phyloP scores from a whole-genome alignment of 2,329 filamentous ascomycete genomes.

The Nothomitra cinnamomea region DNA sequence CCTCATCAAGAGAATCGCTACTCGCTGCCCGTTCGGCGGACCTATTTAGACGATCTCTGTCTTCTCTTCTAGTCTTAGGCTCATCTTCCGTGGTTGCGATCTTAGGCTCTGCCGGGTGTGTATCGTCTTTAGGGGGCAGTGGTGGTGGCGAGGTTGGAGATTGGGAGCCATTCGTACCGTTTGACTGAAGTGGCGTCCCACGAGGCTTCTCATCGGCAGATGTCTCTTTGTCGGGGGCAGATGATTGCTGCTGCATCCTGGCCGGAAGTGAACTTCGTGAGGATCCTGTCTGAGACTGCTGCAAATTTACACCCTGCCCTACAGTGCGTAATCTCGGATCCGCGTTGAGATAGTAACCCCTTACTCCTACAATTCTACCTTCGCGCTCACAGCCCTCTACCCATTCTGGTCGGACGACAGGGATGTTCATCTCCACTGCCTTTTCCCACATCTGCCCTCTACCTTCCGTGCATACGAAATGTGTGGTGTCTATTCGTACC shows the following conservation, averaged over 20 bases:
- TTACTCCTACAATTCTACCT: constrained; percentile 81
- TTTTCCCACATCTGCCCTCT: constrained; percentile 86
- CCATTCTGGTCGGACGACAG: constrained; percentile 93
- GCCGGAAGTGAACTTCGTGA: neutral
- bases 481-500: constrained; percentile 91
- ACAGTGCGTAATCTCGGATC: constrained; percentile 45
- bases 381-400: constrained; percentile 89
- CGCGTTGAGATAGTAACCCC: constrained; percentile 91
- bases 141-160: neutral
- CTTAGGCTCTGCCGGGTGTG: neutral
- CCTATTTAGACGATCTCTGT: constrained; percentile 1
- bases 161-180: neutral
- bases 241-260: neutral
- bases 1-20: neutral
- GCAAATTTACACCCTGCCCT: constrained; percentile 5
- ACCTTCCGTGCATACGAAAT: constrained; percentile 94
- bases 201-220: neutral
- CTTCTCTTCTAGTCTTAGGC: constrained; percentile 4
- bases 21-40: neutral
- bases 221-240: neutral
- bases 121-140: constrained; percentile 3
- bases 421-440: constrained; percentile 94
- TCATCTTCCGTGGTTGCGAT: neutral
- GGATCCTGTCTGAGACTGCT: neutral
- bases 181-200: neutral